Evolutionary conservation across 345 rosid species (phyloP).

Genomic region (Salix exigua): DNA sequence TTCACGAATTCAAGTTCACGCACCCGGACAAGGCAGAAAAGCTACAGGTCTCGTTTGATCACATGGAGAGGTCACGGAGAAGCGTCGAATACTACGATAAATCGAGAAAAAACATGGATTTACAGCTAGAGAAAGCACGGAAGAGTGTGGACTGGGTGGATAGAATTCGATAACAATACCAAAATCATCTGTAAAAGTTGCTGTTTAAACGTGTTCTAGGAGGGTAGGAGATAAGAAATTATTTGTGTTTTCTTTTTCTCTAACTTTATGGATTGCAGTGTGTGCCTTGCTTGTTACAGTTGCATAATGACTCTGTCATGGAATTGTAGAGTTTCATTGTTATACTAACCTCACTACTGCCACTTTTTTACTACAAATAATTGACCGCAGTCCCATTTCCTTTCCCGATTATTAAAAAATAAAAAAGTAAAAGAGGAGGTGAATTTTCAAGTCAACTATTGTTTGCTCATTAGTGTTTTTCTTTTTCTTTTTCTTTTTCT

Average conservation of each 20-base stretch:
- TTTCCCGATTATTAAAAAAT: too few species aligned
- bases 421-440: too few species aligned
- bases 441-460: too few species aligned
- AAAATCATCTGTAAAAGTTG: constrained; percentile 13
- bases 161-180: constrained; percentile 9
- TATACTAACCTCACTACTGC: not conserved
- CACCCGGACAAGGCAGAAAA: constrained; percentile 28
- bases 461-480: too few species aligned
- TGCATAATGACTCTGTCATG: constrained; percentile 8
- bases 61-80: constrained; percentile 81
- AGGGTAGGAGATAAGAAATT: not conserved
- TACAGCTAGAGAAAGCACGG: constrained; percentile 64
- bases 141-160: constrained; percentile 65
- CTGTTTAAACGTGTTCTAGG: constrained; percentile 9
- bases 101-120: constrained; percentile 67
- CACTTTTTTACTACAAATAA: too few species aligned
- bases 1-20: constrained; percentile 58
- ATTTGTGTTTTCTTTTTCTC: not conserved
- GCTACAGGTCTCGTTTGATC: constrained; percentile 56
- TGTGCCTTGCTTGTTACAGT: constrained; percentile 13
- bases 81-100: constrained; percentile 86
- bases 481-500: too few species aligned
- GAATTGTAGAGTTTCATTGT: not conserved
- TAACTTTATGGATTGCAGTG: not conserved
- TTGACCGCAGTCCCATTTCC: too few species aligned